Evolutionary conservation across 345 rosid genomes (phyloP).

Genomic region (Punica granatum): DNA sequence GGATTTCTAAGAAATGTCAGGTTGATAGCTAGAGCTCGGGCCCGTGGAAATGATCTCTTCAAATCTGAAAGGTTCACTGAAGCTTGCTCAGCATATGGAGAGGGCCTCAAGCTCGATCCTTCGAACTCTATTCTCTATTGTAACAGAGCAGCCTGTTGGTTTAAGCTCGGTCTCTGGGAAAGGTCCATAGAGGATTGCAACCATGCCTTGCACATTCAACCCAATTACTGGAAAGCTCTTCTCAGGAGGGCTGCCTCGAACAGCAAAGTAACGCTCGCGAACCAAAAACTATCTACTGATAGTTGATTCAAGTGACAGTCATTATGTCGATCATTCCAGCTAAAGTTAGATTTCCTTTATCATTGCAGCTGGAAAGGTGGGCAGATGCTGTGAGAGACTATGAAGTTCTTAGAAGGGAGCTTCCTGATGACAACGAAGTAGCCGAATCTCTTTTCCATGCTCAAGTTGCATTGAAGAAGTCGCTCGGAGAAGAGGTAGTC

Average conservation of each 20-base stretch:
- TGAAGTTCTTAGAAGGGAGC: conserved; percentile 71
- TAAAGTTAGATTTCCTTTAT: not conserved
- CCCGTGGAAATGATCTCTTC: conserved; percentile 85
- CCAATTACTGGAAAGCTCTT: conserved; percentile 72
- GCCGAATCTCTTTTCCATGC: conserved; percentile 90
- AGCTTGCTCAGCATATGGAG: conserved; percentile 84
- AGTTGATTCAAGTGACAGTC: not conserved
- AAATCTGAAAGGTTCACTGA: conserved; percentile 95
- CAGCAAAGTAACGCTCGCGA: conserved; percentile 45
- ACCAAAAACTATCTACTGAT: not conserved
- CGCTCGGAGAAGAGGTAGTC: conserved; percentile 80
- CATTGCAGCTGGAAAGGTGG: conserved; percentile 78
- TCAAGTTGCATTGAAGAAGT: conserved; percentile 88
- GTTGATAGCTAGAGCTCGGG: conserved; percentile 59
- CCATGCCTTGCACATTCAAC: conserved; percentile 61
- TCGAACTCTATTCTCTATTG: conserved; percentile 68
- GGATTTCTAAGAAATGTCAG: conserved; percentile 53
- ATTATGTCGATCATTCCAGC: no score
- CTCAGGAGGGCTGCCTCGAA: conserved; percentile 83
- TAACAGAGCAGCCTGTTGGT: conserved; percentile 94
- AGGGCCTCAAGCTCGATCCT: conserved; percentile 84
- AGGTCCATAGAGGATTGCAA: conserved; percentile 74
- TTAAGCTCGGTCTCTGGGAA: conserved; percentile 76
- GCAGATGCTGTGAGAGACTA: conserved; percentile 81
- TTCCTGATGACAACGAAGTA: conserved; percentile 69